Conservation (phyloP, 257 asterid genomes). For the Anisodus tanguticus region DNA sequence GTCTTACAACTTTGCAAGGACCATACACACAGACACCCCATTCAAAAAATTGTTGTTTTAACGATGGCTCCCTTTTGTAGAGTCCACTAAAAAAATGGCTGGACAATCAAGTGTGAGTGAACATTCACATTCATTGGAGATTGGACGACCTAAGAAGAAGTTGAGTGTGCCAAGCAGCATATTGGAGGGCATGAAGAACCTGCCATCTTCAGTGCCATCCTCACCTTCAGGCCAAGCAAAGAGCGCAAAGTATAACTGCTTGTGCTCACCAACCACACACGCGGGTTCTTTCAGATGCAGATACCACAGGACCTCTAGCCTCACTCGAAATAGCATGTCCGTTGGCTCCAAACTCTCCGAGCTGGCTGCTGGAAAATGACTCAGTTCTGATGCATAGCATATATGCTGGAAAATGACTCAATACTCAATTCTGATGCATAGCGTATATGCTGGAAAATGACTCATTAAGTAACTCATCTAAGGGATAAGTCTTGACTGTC, state of each 20-base stretch:
- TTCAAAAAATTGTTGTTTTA: background rate
- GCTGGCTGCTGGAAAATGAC: conserved; percentile 38
- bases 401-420: background rate
- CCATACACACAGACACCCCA: background rate
- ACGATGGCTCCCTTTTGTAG: background rate
- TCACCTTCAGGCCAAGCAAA: conserved; percentile 52
- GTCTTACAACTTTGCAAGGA: background rate
- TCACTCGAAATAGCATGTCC: conserved; percentile 53
- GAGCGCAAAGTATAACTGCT: conserved; percentile 51
- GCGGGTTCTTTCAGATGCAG: conserved; percentile 76
- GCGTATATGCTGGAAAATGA: background rate
- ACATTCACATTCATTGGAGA: conserved; percentile 15
- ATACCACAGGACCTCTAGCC: conserved; percentile 49
- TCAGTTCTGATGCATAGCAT: background rate
- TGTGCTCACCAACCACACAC: conserved; percentile 78
- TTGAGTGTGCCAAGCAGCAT: conserved; percentile 37
- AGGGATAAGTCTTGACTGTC: background rate
- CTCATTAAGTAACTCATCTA: background rate
- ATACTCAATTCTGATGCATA: background rate
- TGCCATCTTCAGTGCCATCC: conserved; percentile 53
- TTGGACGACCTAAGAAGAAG: conserved; percentile 31
- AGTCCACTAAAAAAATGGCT: conserved; percentile 50
- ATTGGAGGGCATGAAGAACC: conserved; percentile 30
- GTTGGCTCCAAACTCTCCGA: conserved; percentile 67
- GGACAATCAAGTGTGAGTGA: conserved; percentile 42